A percentile compares a stretch with the other conserved stretches of the same genome.
These are phyloP conservation scores for Glycyrrhiza uralensis DNA, from an alignment of 306 rosid species.

Conservation along the genomic window DNA sequence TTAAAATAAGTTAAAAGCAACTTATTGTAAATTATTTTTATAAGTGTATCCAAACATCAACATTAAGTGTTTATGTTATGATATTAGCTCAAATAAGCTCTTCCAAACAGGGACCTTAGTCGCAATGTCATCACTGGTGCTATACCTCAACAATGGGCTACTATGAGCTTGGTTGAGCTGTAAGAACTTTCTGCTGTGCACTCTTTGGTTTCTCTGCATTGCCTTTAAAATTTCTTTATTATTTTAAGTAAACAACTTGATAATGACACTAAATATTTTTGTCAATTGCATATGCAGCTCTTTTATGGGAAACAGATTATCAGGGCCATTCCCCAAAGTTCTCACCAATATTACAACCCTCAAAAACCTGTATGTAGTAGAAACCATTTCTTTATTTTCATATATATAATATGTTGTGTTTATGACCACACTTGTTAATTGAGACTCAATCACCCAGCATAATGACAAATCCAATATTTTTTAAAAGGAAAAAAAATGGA, in stretches of 20 bases:
- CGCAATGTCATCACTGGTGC: constrained; percentile 65
- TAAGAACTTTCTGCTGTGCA: constrained; percentile 38
- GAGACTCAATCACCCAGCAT: not conserved
- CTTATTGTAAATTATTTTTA: too few relatives aligned
- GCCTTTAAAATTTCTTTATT: not conserved
- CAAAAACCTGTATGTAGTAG: constrained; percentile 73
- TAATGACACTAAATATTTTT: constrained; percentile 20
- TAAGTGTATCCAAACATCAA: too few relatives aligned
- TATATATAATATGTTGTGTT: not conserved
- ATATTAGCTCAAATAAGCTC: too few relatives aligned
- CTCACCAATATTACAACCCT: constrained; percentile 78
- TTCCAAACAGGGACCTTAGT: constrained; percentile 66
- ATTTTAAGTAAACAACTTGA: not conserved
- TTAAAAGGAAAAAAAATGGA: not conserved
- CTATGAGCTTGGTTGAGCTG: constrained; percentile 66
- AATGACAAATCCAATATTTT: too few relatives aligned
- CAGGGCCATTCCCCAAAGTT: constrained; percentile 88
- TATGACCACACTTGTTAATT: not conserved
- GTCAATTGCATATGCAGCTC: constrained; percentile 54
- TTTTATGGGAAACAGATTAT: constrained; percentile 80
- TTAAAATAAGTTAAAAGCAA: too few relatives aligned
- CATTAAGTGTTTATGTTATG: too few relatives aligned
- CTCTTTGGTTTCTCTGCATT: constrained; percentile 20
- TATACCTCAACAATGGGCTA: constrained; percentile 71
- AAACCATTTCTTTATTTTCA: constrained; percentile 19